Percentiles rank a stretch among this genome's conserved stretches.
phyloP scores from a whole-genome alignment of 2,329 filamentous ascomycete genomes.

The Phoma sp. region DNA sequence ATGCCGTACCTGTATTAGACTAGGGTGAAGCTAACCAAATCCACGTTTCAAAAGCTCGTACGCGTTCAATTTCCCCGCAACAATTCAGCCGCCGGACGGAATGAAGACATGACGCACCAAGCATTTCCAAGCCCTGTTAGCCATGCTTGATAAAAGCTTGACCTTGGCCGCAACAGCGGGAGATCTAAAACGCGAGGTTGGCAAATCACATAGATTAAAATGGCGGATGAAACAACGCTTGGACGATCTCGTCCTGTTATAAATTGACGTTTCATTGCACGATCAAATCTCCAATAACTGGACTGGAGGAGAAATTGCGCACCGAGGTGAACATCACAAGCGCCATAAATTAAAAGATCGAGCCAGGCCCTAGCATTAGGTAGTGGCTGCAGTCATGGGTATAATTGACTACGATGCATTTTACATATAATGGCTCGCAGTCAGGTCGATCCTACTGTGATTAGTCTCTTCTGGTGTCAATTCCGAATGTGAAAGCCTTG shows the following conservation, averaged over 20 bases:
- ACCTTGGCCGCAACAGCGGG: not conserved
- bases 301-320: conserved; percentile 2
- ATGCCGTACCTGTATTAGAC: no score
- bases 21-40: not conserved
- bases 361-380: not conserved
- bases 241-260: not conserved
- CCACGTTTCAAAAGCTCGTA: not conserved
- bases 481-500: not conserved
- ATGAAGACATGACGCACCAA: no score
- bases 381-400: not conserved
- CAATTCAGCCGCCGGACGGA: not conserved
- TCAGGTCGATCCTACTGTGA: not conserved
- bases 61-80: not conserved
- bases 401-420: not conserved
- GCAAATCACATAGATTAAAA: not conserved
- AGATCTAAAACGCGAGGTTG: not conserved
- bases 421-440: not conserved
- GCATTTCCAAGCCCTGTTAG: not conserved
- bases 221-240: not conserved
- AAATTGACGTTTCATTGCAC: not conserved
- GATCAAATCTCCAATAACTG: not conserved
- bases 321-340: not conserved
- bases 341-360: not conserved
- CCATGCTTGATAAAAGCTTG: not conserved
- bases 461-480: not conserved